Percentiles rank a stretch among this genome's conserved stretches.
These are phyloP conservation scores for Fusarium sp. DNA, from an alignment of 2,329 filamentous ascomycete genomes.

Conservation along the genomic window DNA sequence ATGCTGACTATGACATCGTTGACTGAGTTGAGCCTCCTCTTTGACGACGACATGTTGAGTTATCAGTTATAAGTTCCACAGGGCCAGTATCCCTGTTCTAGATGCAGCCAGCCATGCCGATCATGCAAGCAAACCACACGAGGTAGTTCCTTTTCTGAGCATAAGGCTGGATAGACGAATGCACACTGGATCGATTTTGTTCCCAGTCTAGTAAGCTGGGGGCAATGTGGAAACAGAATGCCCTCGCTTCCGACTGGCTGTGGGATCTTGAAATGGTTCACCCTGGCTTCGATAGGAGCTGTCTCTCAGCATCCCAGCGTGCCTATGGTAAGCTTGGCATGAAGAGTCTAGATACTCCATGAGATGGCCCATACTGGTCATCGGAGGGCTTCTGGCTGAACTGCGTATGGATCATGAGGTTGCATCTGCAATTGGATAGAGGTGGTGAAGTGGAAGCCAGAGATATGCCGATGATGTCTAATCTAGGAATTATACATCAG, in stretches of 20 bases:
- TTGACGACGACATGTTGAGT: background rate
- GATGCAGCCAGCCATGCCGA: constrained; percentile 27
- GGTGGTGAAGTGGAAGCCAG: background rate
- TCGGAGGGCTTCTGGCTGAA: background rate
- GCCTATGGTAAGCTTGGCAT: background rate
- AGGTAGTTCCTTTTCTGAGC: constrained; percentile 9
- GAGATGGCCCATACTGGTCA: background rate
- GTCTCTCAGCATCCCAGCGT: background rate
- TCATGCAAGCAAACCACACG: constrained; percentile 25
- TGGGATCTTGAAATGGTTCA: constrained; percentile 1
- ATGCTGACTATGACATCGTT: constrained; percentile 22
- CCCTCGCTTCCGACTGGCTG: constrained; percentile 24
- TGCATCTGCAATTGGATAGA: background rate
- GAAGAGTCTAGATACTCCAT: background rate
- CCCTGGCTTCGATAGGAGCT: background rate
- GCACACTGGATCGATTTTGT: constrained; percentile 22
- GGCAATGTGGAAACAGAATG: constrained; percentile 9
- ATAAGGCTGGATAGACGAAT: constrained; percentile 4
- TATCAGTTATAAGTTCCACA: constrained; percentile 7
- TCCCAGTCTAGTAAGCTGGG: constrained; percentile 8
- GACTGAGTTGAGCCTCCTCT: constrained; percentile 6
- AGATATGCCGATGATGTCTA: background rate
- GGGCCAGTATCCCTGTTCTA: constrained; percentile 18
- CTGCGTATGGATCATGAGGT: background rate
- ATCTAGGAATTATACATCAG: background rate